Percentiles rank a stretch among this genome's conserved stretches.
These are phyloP conservation scores for Lecanicillium sp. DNA, from an alignment of 2,329 filamentous ascomycete species.

Conservation along the genomic window DNA sequence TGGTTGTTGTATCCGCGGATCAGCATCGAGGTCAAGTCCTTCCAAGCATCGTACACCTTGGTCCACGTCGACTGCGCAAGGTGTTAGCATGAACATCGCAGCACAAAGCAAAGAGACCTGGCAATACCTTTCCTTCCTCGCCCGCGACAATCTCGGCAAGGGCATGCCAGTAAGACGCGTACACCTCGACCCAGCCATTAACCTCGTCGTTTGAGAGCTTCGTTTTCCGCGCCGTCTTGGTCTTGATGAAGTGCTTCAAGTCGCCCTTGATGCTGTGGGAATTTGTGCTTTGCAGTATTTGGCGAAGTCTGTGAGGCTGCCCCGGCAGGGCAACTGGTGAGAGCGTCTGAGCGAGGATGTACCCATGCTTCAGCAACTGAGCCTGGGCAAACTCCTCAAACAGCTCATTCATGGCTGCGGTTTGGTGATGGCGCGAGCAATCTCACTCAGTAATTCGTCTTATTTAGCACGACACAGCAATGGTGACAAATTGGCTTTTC, in stretches of 20 bases:
- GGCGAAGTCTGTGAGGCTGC: conserved; percentile 59
- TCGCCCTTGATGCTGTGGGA: conserved; percentile 59
- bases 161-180: conserved; percentile 77
- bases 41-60: conserved; percentile 85
- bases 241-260: conserved; percentile 64
- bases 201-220: conserved; percentile 61
- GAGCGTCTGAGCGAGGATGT: conserved; percentile 67
- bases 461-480: too few relatives aligned
- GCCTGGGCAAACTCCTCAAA: conserved; percentile 69
- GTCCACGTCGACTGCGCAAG: conserved; percentile 64
- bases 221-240: conserved; percentile 47
- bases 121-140: conserved; percentile 30
- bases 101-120: conserved; percentile 2
- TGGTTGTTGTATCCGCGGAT: conserved; percentile 74
- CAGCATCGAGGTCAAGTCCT: conserved; percentile 69
- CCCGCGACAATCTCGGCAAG: conserved; percentile 63
- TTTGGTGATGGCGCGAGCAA: too few relatives aligned
- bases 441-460: too few relatives aligned
- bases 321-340: conserved; percentile 60
- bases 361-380: conserved; percentile 59
- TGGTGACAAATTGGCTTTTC: not conserved
- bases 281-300: conserved; percentile 67
- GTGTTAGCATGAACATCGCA: conserved; percentile 9
- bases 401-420: conserved; percentile 59
- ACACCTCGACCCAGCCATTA: conserved; percentile 82